Evolutionary conservation across 2,329 filamentous ascomycete species (phyloP), one percentile per base, ranked within the genome.

Genomic region (Paecilomyces niveus): DNA sequence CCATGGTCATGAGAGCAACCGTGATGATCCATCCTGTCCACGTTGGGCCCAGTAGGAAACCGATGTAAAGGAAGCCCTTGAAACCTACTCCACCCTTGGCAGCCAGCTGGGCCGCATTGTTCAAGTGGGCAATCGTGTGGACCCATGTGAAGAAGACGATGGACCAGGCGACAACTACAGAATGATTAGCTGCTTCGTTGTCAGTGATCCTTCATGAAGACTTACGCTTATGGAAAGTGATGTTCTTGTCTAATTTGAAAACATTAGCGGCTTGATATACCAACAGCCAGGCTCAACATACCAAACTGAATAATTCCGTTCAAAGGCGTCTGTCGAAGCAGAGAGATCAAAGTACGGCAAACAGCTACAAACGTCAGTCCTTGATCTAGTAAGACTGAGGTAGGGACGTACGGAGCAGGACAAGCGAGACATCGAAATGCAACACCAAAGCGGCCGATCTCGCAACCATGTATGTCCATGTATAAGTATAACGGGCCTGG

Each of bases 21-120:
- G 94, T 78, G 90, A 95, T 93, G 62, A 93, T 81, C 69, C 93
- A 93, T 60, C 90, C 90, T 49, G 88, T 89, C 90, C 90, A 94
- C 62, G 90, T 90, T 2, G 90, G 90, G 2, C 90, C 90, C 1
- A 88, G 89, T 18, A 85, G 81, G 60, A 94, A 85, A 74, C 93
- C 93, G 63, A 88, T 88, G 50, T 89, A 78, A 51, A 94, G 77
- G 75, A 85, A 94, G 57, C 90, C 90, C 68, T 87, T 87, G 73
- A 94, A 83, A 31, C 90, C 90, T 10, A 92, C 82, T 59, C 87
- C 85, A 73, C 92, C 86, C 76, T 89, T 86, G 62, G 84, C 83
- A 3, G 90, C 84, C 59, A 92, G 85, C 74, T 88, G 87, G 21
- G 87, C 90, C 67, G 92, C 87, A 78, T 94, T 94, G 80, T 89